Conservation (phyloP, 306 rosid genomes). For the Citrullus mucosospermus region DNA sequence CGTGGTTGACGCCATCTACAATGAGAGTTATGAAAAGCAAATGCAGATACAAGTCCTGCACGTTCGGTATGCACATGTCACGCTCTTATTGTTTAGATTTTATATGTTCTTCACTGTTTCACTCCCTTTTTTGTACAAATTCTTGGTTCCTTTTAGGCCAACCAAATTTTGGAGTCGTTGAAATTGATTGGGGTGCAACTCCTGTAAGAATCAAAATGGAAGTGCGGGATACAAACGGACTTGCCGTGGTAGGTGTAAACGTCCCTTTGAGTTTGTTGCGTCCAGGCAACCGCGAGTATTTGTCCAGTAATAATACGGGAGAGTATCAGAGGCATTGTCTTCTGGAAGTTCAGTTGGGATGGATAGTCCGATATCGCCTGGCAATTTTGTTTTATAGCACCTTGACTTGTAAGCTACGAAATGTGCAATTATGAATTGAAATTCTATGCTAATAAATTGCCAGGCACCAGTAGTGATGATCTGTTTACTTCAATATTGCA, state of each 20-base stretch:
- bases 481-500: conserved; percentile 15
- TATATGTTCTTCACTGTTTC: not conserved
- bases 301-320: conserved; percentile 13
- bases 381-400: conserved; percentile 29
- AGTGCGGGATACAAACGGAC: conserved; percentile 47
- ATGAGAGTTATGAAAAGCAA: conserved; percentile 50
- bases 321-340: conserved; percentile 36
- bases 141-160: conserved; percentile 32
- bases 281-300: conserved; percentile 17
- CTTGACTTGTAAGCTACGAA: conserved; percentile 25
- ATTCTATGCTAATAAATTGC: not conserved
- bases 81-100: not conserved
- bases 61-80: conserved; percentile 36
- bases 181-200: conserved; percentile 56
- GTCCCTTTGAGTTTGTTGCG: conserved; percentile 28
- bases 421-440: not conserved
- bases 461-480: not conserved
- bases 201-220: conserved; percentile 38
- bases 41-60: conserved; percentile 59
- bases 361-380: conserved; percentile 55
- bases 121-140: not conserved
- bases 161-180: conserved; percentile 67
- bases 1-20: conserved; percentile 57
- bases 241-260: conserved; percentile 27
- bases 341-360: conserved; percentile 51